Conservation (phyloP, 768 basidiomycete genomes). For the Peribolospora kevripleyi region DNA sequence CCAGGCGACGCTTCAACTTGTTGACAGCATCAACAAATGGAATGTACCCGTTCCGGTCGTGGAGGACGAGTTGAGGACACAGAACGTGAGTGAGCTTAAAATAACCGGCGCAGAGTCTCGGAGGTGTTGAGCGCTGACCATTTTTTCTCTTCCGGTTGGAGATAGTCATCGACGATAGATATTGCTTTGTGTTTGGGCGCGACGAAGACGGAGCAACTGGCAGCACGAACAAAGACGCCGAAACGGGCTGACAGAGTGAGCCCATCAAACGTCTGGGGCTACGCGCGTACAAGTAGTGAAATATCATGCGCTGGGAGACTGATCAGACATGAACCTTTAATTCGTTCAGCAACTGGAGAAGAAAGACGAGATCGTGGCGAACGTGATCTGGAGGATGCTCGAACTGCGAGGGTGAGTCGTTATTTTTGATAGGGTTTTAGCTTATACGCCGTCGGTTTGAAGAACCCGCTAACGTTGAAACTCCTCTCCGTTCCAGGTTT, state of each 20-base stretch:
- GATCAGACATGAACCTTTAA: constrained; percentile 18
- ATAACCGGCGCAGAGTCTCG: constrained; percentile 5
- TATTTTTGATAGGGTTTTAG: background rate
- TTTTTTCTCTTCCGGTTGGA: background rate
- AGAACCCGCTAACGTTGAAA: background rate
- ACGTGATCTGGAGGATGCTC: constrained; percentile 94
- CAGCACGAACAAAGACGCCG: constrained; percentile 45
- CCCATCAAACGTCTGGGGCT: too few species aligned
- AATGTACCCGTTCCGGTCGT: constrained; percentile 60
- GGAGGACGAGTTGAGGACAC: constrained; percentile 81
- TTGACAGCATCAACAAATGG: constrained; percentile 73
- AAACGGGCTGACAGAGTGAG: constrained; percentile 8
- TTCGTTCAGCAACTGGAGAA: constrained; percentile 45
- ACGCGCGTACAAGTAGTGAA: too few species aligned
- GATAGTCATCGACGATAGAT: constrained; percentile 86
- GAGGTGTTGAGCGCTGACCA: background rate
- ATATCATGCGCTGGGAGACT: constrained; percentile 19
- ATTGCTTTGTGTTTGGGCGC: constrained; percentile 84
- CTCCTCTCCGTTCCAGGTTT: constrained; percentile 34
- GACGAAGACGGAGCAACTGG: constrained; percentile 53
- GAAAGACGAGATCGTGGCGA: constrained; percentile 94
- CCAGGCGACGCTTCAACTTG: constrained; percentile 55
- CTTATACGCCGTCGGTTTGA: background rate
- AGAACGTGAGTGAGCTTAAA: constrained; percentile 44
- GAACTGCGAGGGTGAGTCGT: constrained; percentile 67